Percentiles rank a stretch among this genome's conserved stretches.
Conservation (phyloP, 1,139 yeast species). For the Nematodospora anomalae region DNA sequence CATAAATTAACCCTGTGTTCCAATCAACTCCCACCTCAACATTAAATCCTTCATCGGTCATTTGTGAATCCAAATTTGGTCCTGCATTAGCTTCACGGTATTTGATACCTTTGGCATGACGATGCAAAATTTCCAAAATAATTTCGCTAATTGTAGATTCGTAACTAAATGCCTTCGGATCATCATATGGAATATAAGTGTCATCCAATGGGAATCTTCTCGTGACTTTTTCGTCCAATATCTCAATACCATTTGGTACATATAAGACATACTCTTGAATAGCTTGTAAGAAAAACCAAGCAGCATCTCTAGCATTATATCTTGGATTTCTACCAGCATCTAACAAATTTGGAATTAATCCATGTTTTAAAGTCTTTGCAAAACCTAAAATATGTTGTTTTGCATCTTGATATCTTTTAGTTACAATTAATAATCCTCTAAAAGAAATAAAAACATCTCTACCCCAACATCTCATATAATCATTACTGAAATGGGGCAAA, state of each 20-base stretch:
- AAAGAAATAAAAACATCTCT: slow-evolving; percentile 89
- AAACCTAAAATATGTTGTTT: slow-evolving; percentile 78
- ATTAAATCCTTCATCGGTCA: slow-evolving; percentile 91
- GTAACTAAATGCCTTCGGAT: slow-evolving; percentile 72
- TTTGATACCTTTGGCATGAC: slow-evolving; percentile 86
- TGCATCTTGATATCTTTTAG: slow-evolving; percentile 82
- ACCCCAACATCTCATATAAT: slow-evolving; percentile 98
- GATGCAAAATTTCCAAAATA: slow-evolving; percentile 72
- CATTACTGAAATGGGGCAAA: slow-evolving; percentile 86
- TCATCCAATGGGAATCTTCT: slow-evolving; percentile 93
- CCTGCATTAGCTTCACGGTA: slow-evolving; percentile 98
- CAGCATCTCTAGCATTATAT: slow-evolving; percentile 95
- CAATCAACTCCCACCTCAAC: slow-evolving; percentile 82
- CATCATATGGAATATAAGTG: slow-evolving; percentile 66
- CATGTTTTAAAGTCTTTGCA: slow-evolving; percentile 92
- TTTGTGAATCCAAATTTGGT: slow-evolving; percentile 79
- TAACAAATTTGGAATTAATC: slow-evolving; percentile 86
- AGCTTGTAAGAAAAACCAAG: slow-evolving; percentile 88
- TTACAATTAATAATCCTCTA: slow-evolving; percentile 75
- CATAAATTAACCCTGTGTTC: slow-evolving; percentile 83
- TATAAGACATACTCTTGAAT: slow-evolving; percentile 73
- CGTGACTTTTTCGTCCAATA: slow-evolving; percentile 69
- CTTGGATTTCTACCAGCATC: slow-evolving; percentile 95
- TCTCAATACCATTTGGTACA: slow-evolving; percentile 68
- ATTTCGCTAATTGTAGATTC: slow-evolving; percentile 72